Base-by-base conservation (phyloP, 1,284 basidiomycete genomes). In the Macrocystidia cucumis region DNA sequence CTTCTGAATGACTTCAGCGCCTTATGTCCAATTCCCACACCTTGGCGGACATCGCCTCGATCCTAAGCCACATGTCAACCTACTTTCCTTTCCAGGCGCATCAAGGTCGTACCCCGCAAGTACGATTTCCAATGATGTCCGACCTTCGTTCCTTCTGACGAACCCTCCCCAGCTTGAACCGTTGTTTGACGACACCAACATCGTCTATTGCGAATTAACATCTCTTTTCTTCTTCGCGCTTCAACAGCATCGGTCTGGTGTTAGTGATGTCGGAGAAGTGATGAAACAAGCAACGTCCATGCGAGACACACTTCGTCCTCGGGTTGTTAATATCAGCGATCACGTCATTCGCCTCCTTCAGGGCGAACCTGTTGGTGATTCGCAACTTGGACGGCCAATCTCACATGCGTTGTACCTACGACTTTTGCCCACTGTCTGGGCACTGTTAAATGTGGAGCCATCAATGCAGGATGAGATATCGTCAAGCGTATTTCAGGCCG, bases 381-480 rank as follows among this genome's bases (percentile, higher is more conserved):
- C 47, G 39, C 60, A 63, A 49, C 47, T 69, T 47, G 50, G 59
- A 56, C 52, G 63, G 50, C 42, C 73, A 0, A 60, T 92, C 32
- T 68, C 73, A 8, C 59, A 76, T 1, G 51, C 67, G n/a, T 67
- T 77, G 9, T 95, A 91, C 58, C 49, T 59, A 2, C 69, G 79
- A 1, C 65, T 93, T 19, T 62, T 91, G 13, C 89, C 91, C 1
- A 85, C 89, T 1, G 68, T 95, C 29, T 95, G 90, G 88, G 73
- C 80, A 17, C 62, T 96, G 29, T 53, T 92, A 34, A 79, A 73
- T 49, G 69, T 61, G 31, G 37, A 44, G 21, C 35, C 44, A 31
- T 29, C 44, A 36, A 44, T 51, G 32, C 44, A 46, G n/a, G 45
- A 39, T 11, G 44, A 43, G 22, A 45, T 55, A 39, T 52, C 60